These are phyloP conservation scores for Vigna unguiculata DNA, from an alignment of 306 rosid species.

Conservation along the genomic window DNA sequence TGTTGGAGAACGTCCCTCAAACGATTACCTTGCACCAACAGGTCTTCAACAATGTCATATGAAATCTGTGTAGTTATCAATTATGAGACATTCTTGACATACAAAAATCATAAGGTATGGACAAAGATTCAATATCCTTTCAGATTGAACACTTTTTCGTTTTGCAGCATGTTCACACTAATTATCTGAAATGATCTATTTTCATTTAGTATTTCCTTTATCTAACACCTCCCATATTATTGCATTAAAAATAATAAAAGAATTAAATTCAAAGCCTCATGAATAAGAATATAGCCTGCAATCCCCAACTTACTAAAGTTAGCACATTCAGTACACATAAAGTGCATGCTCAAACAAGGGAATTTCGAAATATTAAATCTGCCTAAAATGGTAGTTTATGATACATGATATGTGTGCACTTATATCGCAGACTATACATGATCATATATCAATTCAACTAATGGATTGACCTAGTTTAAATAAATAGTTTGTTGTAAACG, in stretches of 20 bases:
- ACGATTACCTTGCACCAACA: slow-evolving; percentile 79
- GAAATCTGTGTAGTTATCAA: slow-evolving; percentile 68
- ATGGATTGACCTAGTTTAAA: slow-evolving; percentile 6
- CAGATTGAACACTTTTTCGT: slow-evolving; percentile 2
- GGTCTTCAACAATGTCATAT: slow-evolving; percentile 83
- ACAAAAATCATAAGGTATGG: slow-evolving; percentile 22
- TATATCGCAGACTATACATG: not conserved
- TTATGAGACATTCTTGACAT: slow-evolving; percentile 30
- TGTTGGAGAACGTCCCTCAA: slow-evolving; percentile 79
- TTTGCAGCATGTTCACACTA: slow-evolving; percentile 21
- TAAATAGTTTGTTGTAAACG: slow-evolving; percentile 6
- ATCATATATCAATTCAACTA: slow-evolving; percentile 15
- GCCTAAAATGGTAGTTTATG: not conserved
- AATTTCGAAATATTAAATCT: slow-evolving; percentile 10
- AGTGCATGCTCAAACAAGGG: not conserved
- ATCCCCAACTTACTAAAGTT: slow-evolving; percentile 3
- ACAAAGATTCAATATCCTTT: slow-evolving; percentile 15
- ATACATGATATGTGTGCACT: not conserved
- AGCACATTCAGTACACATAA: not conserved
- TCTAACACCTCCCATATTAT: not conserved
- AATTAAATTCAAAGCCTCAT: not conserved
- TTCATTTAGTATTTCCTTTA: not conserved
- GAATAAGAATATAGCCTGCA: slow-evolving; percentile 1
- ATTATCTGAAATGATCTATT: not conserved
- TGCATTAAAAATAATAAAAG: not conserved